phyloP scores from a whole-genome alignment of 2,329 filamentous ascomycete genomes.

The Fusarium sambucinum region DNA sequence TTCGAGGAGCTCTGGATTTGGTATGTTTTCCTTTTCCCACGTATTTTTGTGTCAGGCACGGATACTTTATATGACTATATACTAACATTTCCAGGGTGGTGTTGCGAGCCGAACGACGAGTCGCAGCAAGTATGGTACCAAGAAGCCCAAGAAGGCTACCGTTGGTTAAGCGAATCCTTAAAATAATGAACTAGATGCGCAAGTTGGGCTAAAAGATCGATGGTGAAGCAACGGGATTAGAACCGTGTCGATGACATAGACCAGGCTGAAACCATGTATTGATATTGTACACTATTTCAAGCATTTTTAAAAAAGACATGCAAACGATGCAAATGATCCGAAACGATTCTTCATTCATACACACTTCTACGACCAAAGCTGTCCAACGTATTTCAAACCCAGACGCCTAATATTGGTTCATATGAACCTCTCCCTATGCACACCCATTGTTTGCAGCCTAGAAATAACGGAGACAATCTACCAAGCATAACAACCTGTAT shows the following conservation, averaged over 20 bases:
- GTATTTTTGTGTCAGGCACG: too few relatives aligned
- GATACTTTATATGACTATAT: not conserved
- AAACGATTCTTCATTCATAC: slow-evolving; percentile 45
- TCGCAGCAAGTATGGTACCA: slow-evolving; percentile 96
- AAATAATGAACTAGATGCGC: not conserved
- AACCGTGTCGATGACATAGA: slow-evolving; percentile 27
- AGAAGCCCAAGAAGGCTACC: slow-evolving; percentile 91
- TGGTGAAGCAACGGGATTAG: slow-evolving; percentile 6
- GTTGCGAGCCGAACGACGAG: slow-evolving; percentile 86
- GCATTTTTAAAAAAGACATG: slow-evolving; percentile 27
- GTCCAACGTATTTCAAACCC: slow-evolving; percentile 48
- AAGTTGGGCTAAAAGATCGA: not conserved
- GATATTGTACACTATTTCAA: slow-evolving; percentile 47
- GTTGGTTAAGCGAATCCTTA: slow-evolving; percentile 56
- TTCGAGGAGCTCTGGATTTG: slow-evolving; percentile 92
- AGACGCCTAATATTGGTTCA: slow-evolving; percentile 47
- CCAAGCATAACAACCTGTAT: slow-evolving; percentile 44
- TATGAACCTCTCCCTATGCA: slow-evolving; percentile 40
- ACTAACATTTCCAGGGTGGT: slow-evolving; percentile 75
- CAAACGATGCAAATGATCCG: slow-evolving; percentile 30
- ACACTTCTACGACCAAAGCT: slow-evolving; percentile 47
- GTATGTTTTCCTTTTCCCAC: slow-evolving; percentile 64
- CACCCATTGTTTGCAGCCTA: slow-evolving; percentile 38
- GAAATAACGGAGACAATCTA: slow-evolving; percentile 37
- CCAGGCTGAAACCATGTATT: slow-evolving; percentile 42